phyloP scores from a whole-genome alignment of 805 yeast genomes.

The Debaryomyces maramus region DNA sequence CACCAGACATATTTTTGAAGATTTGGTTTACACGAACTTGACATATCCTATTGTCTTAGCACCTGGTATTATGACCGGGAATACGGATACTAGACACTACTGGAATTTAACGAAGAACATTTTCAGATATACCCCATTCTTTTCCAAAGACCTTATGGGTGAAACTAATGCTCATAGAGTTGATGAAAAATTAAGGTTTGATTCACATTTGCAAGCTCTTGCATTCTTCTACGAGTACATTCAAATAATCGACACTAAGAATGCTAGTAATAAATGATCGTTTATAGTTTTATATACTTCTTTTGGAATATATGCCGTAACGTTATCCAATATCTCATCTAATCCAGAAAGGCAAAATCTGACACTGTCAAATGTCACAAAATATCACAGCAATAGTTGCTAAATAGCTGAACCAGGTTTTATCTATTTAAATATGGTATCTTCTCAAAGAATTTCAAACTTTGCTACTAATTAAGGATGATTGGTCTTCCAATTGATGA shows the following conservation, averaged over 20 bases:
- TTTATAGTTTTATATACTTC: no score
- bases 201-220: constrained; percentile 32
- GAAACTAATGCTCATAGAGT: constrained; percentile 34
- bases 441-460: not conserved
- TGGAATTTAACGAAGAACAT: constrained; percentile 57
- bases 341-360: no score
- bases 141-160: constrained; percentile 12
- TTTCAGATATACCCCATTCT: constrained; percentile 45
- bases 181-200: constrained; percentile 32
- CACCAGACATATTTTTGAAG: constrained; percentile 61
- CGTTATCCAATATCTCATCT: no score
- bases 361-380: no score
- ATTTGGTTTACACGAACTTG: constrained; percentile 39
- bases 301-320: no score
- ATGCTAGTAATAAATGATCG: constrained; percentile 8
- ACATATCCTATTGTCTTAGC: constrained; percentile 36
- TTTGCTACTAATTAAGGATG: not conserved
- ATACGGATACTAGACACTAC: constrained; percentile 62
- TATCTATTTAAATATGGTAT: not conserved
- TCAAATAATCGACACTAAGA: constrained; percentile 35
- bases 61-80: constrained; percentile 56
- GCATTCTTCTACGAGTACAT: constrained; percentile 48
- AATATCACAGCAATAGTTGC: no score
- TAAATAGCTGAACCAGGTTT: no score
- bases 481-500: constrained; percentile 9